phyloP scores from a whole-genome alignment of 2,329 filamentous ascomycete genomes.

The Diaporthe batatas region DNA sequence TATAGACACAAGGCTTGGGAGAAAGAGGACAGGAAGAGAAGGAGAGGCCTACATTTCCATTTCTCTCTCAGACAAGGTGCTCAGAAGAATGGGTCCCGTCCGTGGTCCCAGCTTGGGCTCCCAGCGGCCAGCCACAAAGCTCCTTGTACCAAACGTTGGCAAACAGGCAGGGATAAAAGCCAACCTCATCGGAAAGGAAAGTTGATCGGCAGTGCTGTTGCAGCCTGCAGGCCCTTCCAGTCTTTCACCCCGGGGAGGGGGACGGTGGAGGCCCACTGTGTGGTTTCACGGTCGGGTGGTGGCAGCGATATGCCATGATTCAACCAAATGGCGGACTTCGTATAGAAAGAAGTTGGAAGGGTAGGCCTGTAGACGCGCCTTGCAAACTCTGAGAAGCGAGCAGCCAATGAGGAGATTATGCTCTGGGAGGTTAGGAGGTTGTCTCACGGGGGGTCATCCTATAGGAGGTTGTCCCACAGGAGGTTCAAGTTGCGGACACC shows the following conservation, averaged over 20 bases:
- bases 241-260: no score
- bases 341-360: slow-evolving; percentile 1
- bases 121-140: slow-evolving; percentile 7
- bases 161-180: slow-evolving; percentile 20
- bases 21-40: slow-evolving; percentile 9
- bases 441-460: no score
- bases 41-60: background rate
- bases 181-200: no score
- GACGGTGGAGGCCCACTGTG: no score
- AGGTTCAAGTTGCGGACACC: no score
- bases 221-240: no score
- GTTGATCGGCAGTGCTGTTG: no score
- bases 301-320: slow-evolving; percentile 25
- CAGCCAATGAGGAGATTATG: background rate
- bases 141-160: slow-evolving; percentile 9
- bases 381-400: slow-evolving; percentile 9
- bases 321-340: slow-evolving; percentile 11
- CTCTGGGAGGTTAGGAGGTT: no score
- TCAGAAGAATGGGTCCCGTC: background rate
- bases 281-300: slow-evolving; percentile 23
- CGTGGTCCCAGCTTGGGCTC: slow-evolving; percentile 21
- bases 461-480: no score
- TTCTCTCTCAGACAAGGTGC: slow-evolving; percentile 1
- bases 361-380: background rate
- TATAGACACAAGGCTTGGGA: background rate